Evolutionary conservation across 1,284 basidiomycete genomes (phyloP).

Genomic region (Vanrija pseudolonga): DNA sequence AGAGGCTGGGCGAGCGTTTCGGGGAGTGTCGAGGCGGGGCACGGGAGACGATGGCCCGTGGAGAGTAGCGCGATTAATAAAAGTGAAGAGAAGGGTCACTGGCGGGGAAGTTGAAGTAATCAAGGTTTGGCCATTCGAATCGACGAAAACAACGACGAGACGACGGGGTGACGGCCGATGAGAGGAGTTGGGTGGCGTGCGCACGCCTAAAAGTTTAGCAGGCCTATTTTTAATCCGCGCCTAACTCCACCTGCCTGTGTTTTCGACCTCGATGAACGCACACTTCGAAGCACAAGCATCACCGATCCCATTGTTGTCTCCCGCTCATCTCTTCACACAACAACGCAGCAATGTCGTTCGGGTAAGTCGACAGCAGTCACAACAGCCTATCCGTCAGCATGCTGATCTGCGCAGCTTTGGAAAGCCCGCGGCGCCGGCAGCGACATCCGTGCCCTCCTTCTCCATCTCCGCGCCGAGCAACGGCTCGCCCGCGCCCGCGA

Average conservation of each 20-base stretch:
- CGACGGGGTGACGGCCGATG: no score
- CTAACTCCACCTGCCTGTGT: no score
- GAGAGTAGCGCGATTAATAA: no score
- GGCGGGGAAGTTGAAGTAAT: no score
- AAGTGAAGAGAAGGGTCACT: no score
- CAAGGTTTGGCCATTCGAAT: not conserved
- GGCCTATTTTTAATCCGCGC: not conserved
- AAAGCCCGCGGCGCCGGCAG: constrained; percentile 1
- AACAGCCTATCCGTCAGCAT: not conserved
- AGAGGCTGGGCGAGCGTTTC: no score
- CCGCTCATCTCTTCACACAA: not conserved
- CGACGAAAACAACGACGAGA: constrained; percentile 1
- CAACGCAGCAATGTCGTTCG: not conserved
- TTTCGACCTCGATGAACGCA: no score
- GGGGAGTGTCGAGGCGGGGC: no score
- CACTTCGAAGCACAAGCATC: not conserved
- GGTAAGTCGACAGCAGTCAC: not conserved
- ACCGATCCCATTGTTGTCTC: not conserved
- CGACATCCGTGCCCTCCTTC: not conserved
- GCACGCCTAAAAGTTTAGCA: not conserved
- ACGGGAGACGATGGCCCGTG: no score
- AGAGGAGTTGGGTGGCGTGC: not conserved
- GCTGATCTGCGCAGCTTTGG: not conserved
- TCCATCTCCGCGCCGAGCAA: not conserved
- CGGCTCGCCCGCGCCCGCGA: constrained; percentile 7